Base-by-base conservation (phyloP, 495 filamentous ascomycete genomes). In the Beverwykella pulmonaria region DNA sequence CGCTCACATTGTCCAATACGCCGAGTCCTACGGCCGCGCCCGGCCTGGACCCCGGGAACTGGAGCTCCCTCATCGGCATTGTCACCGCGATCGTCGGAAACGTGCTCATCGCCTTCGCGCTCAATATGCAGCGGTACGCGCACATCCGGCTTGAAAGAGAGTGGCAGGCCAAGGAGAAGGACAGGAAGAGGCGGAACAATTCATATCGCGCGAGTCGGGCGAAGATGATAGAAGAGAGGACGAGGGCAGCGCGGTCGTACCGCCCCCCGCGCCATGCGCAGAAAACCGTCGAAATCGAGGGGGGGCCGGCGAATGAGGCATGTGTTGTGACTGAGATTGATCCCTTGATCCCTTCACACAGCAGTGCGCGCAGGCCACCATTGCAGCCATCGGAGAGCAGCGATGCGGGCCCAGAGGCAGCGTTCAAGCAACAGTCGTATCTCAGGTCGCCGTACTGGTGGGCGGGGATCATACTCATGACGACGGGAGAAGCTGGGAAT, bases 111-210 rank as follows among this genome's bases (percentile, higher is more conserved):
- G 95, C 93, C 4, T 83, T 98, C 58, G 94, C 94, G 15, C 89
- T 98, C 61, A 98, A 98, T 69, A 91, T 94, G 50, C 94, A 98
- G 75, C 90, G 95, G 56, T 97, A 97, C 75, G 92, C 93, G 19
- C 94, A 98, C 74, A 90, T 94, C 59, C 84, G 89, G 39, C 83
- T 98, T 54, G 82, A 84, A 19, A 75, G 80, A 61, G 85, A 88
- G 75, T 69, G 61, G 59, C 67, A 76, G 34, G 74, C 76, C 72
- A 72, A 52, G 71, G 69, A 75, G 71, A 74, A 64, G 73, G 54
- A 41, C 68, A 78, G 75, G 71, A 64, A 70, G 52, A 64, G 47
- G 48, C 58, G 61, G 55, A 71, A 62, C 34, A 52, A 46, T 66
- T 47, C 73, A 55, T 80, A 80, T 73, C 76, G 76, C 15, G 76